Evolutionary conservation across 2,329 filamentous ascomycete species (phyloP).

Genomic region (Dissoconium aciculare): DNA sequence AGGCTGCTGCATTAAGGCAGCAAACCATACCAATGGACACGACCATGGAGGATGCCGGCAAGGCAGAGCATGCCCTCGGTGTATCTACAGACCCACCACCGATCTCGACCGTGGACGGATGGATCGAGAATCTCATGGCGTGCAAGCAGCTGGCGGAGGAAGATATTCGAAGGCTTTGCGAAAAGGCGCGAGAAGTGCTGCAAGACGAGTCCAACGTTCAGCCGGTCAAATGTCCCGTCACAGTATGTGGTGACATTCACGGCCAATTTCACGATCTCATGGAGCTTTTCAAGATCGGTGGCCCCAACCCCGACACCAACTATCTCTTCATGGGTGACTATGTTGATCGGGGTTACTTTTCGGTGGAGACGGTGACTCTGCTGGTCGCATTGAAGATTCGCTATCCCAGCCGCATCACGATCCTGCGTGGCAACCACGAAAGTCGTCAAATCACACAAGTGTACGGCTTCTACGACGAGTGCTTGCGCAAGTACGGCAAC

Average conservation of each 20-base stretch:
- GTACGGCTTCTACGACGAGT: conserved; percentile 99
- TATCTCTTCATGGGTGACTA: conserved; percentile 99
- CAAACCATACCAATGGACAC: conserved; percentile 47
- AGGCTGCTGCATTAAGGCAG: conserved; percentile 22
- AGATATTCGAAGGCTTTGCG: conserved; percentile 92
- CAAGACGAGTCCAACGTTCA: conserved; percentile 98
- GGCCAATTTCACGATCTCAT: conserved; percentile 98
- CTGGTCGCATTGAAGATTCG: conserved; percentile 95
- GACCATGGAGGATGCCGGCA: conserved; percentile 96
- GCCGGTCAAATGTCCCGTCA: conserved; percentile 98
- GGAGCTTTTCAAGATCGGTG: conserved; percentile 98
- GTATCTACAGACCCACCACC: conserved; percentile 69
- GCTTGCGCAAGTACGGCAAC: conserved; percentile 95
- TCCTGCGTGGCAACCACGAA: conserved; percentile 97
- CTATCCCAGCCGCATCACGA: conserved; percentile 94
- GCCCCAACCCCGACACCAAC: conserved; percentile 95
- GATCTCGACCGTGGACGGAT: conserved; percentile 86
- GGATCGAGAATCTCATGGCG: conserved; percentile 95
- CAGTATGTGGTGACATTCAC: conserved; percentile 97
- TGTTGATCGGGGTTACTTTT: conserved; percentile 97
- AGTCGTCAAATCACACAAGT: conserved; percentile 98
- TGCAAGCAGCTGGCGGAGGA: conserved; percentile 96
- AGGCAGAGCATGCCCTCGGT: conserved; percentile 59
- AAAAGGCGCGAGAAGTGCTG: conserved; percentile 93
- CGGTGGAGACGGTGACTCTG: conserved; percentile 92